Base-by-base conservation (phyloP, 2,329 filamentous ascomycete species). In the Geoglossum cookeanum region DNA sequence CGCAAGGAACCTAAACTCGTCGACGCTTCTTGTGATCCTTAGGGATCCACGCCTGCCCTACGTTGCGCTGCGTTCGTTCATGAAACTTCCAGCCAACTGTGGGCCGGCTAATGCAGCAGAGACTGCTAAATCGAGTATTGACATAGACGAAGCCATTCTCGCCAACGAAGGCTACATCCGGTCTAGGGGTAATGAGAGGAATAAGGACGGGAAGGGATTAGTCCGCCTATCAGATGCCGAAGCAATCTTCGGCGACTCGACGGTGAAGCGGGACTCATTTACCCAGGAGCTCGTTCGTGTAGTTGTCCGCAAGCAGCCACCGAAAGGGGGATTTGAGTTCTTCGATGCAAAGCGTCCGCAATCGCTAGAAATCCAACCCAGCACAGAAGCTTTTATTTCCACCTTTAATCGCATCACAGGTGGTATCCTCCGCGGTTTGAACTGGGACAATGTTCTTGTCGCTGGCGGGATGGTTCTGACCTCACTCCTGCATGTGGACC, bases 391-490 rank as follows among this genome's bases (percentile, higher is more conserved):
- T 11, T 65, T 64, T 57, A 60, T 59, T 17, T 52, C 58, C 27
- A 61, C 60, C 4, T 67, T 67, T 44, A 56, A 65, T 27, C 60
- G 62, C 15, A 57, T 65, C 32, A 66, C 65, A 17, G 42, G 57
- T 2, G 62, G 62, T 32, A 58, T 62, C 17, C 57, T 67, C 7
- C 45, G 61, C 4, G 65, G 64, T 17, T 59, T 67, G 13, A 59
- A 67, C 53, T 67, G 65, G 65, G 60, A 56, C 37, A 63, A 66
- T 37, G 59, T 66, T 11, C 58, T 66, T 30, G 57, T 67, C 32
- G 64, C 64, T 17, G 65, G 65, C 7, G 64, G 64, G 3, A 61
- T 66, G 56, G 58, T 58, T 32, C 56, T 67, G n/a, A 62, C 62
- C 15, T 61, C 63, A n/a, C 56, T 67, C 17, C 57, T 65, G 22